Conservation (phyloP, 1,284 basidiomycete species). For the Malassezia pachydermatis region DNA sequence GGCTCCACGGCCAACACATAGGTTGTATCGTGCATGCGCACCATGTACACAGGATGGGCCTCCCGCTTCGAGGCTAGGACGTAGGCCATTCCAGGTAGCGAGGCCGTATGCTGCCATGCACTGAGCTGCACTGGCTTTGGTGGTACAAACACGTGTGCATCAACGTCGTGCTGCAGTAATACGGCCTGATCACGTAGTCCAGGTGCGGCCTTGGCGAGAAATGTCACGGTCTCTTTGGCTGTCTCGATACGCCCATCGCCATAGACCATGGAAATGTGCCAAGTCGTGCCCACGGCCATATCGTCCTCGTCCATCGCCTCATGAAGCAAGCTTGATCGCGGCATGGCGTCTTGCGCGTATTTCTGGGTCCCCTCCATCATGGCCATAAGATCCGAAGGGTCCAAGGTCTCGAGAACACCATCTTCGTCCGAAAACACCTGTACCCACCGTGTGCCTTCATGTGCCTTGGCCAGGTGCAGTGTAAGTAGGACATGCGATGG, state of each 20-base stretch:
- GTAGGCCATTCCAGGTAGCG: slow-evolving; percentile 79
- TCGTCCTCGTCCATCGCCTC: slow-evolving; percentile 79
- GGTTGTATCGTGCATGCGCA: not conserved
- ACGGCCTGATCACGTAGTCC: slow-evolving; percentile 43
- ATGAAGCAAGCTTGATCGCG: slow-evolving; percentile 58
- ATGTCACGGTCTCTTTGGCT: not conserved
- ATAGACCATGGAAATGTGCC: slow-evolving; percentile 59
- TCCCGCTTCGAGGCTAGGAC: slow-evolving; percentile 75
- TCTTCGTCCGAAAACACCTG: slow-evolving; percentile 61
- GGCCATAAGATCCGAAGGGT: slow-evolving; percentile 65
- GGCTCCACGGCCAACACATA: slow-evolving; percentile 10
- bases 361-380: slow-evolving; percentile 74
- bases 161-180: slow-evolving; percentile 67
- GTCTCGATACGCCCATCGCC: slow-evolving; percentile 14
- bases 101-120: slow-evolving; percentile 65
- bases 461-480: slow-evolving; percentile 36
- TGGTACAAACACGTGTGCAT: slow-evolving; percentile 63
- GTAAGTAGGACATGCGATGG: slow-evolving; percentile 19
- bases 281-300: slow-evolving; percentile 57
- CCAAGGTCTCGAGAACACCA: slow-evolving; percentile 78
- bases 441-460: slow-evolving; percentile 64
- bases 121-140: slow-evolving; percentile 23
- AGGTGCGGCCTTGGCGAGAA: slow-evolving; percentile 39
- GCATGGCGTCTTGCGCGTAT: slow-evolving; percentile 55
- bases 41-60: slow-evolving; percentile 31